These are phyloP conservation scores for Geotrichum bryndzae DNA, from an alignment of 1,139 yeast genomes.

Conservation along the genomic window DNA sequence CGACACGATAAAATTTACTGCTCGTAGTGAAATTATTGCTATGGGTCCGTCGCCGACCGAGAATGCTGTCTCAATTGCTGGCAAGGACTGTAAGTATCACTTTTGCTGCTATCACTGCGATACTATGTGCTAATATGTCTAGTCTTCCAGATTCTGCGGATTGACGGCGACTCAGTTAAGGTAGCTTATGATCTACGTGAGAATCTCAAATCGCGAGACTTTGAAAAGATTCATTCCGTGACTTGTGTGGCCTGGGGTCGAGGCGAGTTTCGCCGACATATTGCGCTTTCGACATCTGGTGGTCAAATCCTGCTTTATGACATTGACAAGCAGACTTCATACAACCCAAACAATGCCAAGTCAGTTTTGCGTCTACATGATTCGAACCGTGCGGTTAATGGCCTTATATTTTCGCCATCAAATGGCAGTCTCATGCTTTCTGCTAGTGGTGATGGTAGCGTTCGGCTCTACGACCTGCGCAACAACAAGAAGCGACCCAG, in stretches of 20 bases:
- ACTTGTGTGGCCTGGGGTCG: conserved; percentile 38
- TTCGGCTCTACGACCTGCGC: conserved; percentile 84
- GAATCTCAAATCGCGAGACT: conserved; percentile 25
- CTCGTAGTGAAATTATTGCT: conserved; percentile 29
- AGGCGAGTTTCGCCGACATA: conserved; percentile 21
- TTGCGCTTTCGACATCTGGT: conserved; percentile 32
- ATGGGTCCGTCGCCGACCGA: conserved; percentile 31
- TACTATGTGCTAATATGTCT: neutral
- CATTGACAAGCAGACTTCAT: conserved; percentile 32
- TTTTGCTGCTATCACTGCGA: neutral
- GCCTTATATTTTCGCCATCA: conserved; percentile 62
- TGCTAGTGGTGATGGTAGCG: conserved; percentile 88
- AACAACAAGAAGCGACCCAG: conserved; percentile 45
- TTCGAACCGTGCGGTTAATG: conserved; percentile 75
- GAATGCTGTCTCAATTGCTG: conserved; percentile 31
- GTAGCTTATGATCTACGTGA: conserved; percentile 22
- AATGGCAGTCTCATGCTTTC: conserved; percentile 59
- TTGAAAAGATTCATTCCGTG: conserved; percentile 32
- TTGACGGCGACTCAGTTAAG: conserved; percentile 21
- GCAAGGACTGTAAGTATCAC: conserved; percentile 26
- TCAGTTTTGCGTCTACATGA: conserved; percentile 46
- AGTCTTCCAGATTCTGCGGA: conserved; percentile 30
- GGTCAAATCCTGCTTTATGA: conserved; percentile 43
- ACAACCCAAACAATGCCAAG: conserved; percentile 29
- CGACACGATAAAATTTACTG: conserved; percentile 14